Percentiles rank a stretch among this genome's conserved stretches.
These are phyloP conservation scores for Leucocoprinus leucothites DNA, from an alignment of 768 basidiomycete species.

Conservation along the genomic window DNA sequence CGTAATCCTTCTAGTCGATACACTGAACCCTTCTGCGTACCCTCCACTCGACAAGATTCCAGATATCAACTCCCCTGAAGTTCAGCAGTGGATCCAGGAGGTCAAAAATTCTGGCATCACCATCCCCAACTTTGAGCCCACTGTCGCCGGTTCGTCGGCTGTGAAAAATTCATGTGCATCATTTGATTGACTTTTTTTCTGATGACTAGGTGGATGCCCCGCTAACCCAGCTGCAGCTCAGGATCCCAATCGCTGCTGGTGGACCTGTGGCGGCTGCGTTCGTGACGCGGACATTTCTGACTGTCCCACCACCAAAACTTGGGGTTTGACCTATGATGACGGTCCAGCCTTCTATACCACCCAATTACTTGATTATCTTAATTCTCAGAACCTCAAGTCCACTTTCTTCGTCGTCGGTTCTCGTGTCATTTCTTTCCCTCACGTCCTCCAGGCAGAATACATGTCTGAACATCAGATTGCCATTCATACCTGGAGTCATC, in stretches of 20 bases:
- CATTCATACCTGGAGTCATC: slow-evolving; percentile 69
- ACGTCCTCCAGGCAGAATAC: slow-evolving; percentile 71
- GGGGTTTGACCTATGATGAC: slow-evolving; percentile 68
- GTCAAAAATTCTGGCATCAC: slow-evolving; percentile 50
- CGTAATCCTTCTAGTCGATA: slow-evolving; percentile 28
- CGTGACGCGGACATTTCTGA: slow-evolving; percentile 62
- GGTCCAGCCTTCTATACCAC: slow-evolving; percentile 80
- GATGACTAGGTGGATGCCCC: slow-evolving; percentile 50
- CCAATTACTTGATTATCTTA: slow-evolving; percentile 67
- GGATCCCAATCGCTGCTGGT: slow-evolving; percentile 67
- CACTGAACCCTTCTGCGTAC: slow-evolving; percentile 52
- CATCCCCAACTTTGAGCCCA: slow-evolving; percentile 54
- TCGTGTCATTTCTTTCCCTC: slow-evolving; percentile 67
- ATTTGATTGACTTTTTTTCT: slow-evolving; percentile 4
- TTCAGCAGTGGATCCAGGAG: slow-evolving; percentile 69
- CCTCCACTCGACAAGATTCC: slow-evolving; percentile 64
- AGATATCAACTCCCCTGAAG: slow-evolving; percentile 56
- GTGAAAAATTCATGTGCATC: neutral
- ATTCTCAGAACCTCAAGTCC: slow-evolving; percentile 59
- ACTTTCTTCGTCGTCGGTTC: slow-evolving; percentile 92
- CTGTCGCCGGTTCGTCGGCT: slow-evolving; percentile 31
- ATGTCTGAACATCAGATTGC: slow-evolving; percentile 78
- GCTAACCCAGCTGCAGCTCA: slow-evolving; percentile 54
- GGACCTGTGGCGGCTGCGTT: slow-evolving; percentile 76
- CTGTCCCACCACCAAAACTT: slow-evolving; percentile 66